Evolutionary conservation across 768 basidiomycete species (phyloP), one percentile per base, ranked within the genome.

Genomic region (Termitomyces sp.): DNA sequence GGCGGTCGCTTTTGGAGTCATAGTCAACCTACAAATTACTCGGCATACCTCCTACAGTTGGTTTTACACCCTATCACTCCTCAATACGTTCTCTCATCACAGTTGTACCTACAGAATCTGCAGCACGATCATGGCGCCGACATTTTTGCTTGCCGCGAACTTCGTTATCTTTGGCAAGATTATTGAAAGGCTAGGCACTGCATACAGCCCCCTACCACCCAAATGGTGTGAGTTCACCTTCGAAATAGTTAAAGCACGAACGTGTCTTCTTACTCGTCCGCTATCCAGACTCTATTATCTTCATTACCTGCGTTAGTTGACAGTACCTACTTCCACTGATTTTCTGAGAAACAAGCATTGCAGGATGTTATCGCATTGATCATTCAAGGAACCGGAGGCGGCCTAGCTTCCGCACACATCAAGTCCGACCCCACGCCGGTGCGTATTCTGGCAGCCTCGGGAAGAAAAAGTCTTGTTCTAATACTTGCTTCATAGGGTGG

Each of bases 341-440:
- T 23, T n/a, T 18, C 40, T 43, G 9, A 55, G 12, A 36, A 14
- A 8, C 23, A 36, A 14, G 5, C 23, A 32, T 57, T 1, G 10
- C 58, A 72, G 78, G 88, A 89, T 62, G 66, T 86, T 20, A 68
- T 85, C 36, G 80, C 86, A 10, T 76, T 90, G 30, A 70, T 83
- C n/a, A 69, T 88, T 2, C 88, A 90, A 71, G 87, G 81, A 32
- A 70, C 79, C 18, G 88, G 88, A 41, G 87, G 87, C 28, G 87
- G 79, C 0, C 65, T 77, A 0, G 75, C 80, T 4, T 67, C 69
- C 1, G 77, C 71, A 18, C 32, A 61, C 30, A 50, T 58, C 7
- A 69, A 61, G 1, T 64, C 61, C 16, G 54, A 65, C 10, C 61
- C 66, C 58, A 46, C 61, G 49, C 57, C 61, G 18, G 67, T 69